Percentiles rank a stretch among this genome's conserved stretches.
phyloP scores from a whole-genome alignment of 495 filamentous ascomycete species.

The Xylaria scruposa region DNA sequence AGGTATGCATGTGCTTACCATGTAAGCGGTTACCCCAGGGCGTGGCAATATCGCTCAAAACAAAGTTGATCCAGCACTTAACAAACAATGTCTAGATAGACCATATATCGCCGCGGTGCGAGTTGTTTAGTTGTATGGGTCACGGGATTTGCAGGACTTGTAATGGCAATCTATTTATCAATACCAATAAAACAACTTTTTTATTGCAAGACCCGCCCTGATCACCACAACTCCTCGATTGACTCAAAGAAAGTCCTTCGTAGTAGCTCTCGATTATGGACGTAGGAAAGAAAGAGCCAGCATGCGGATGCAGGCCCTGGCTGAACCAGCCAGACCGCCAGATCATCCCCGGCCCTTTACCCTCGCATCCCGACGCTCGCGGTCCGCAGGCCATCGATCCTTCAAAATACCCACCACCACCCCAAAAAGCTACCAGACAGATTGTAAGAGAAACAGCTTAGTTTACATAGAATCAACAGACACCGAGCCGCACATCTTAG shows the following conservation, averaged over 20 bases:
- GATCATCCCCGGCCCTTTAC: background rate
- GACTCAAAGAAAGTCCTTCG: conserved; percentile 23
- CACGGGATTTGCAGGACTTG: background rate
- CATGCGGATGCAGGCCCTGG: background rate
- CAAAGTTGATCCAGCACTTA: too few species aligned
- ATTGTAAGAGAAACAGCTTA: conserved; percentile 32
- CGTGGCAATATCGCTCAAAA: too few species aligned
- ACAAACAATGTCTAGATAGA: too few species aligned
- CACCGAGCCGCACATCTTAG: conserved; percentile 31
- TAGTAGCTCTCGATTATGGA: conserved; percentile 21
- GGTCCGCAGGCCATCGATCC: background rate
- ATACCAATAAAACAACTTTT: conserved; percentile 33
- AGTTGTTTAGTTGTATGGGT: background rate
- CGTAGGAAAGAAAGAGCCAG: conserved; percentile 20
- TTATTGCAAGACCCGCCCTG: conserved; percentile 37
- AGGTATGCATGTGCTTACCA: too few species aligned
- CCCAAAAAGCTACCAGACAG: conserved; percentile 23
- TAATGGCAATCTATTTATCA: conserved; percentile 22
- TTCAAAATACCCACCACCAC: conserved; percentile 19
- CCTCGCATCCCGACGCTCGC: conserved; percentile 7
- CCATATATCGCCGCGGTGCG: too few species aligned
- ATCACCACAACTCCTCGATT: conserved; percentile 33
- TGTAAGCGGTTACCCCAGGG: too few species aligned
- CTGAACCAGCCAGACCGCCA: background rate
- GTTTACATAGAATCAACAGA: conserved; percentile 42